phyloP scores from a whole-genome alignment of 306 rosid genomes.

The Quercus ilex region DNA sequence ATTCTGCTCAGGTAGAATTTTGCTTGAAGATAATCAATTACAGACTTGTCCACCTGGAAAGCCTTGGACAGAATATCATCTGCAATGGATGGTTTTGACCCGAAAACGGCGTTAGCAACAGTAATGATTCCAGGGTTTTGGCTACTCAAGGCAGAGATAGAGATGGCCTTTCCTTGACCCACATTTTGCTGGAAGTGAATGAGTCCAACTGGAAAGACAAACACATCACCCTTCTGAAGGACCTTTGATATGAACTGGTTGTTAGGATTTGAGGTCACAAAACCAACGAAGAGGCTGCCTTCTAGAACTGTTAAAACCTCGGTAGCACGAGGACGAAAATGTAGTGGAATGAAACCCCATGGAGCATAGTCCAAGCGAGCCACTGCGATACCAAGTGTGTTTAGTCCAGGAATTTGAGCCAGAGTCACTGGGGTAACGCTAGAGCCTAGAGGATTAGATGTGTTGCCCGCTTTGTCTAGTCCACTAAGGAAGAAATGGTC shows the following conservation, averaged over 20 bases:
- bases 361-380: constrained; percentile 21
- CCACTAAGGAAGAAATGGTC: constrained; percentile 18
- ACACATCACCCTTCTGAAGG: constrained; percentile 25
- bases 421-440: constrained; percentile 9
- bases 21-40: constrained; percentile 10
- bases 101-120: constrained; percentile 15
- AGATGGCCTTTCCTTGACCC: constrained; percentile 13
- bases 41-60: constrained; percentile 14
- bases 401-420: constrained; percentile 23
- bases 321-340: constrained; percentile 20
- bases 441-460: constrained; percentile 15
- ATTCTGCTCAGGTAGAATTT: not conserved
- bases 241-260: constrained; percentile 24
- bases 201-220: constrained; percentile 22
- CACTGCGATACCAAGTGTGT: constrained; percentile 20
- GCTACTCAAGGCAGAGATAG: constrained; percentile 20
- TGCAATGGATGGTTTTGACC: constrained; percentile 7
- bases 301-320: constrained; percentile 12
- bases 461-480: constrained; percentile 20
- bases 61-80: constrained; percentile 16
- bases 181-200: constrained; percentile 22
- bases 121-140: constrained; percentile 25
- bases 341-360: constrained; percentile 17
- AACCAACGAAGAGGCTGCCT: constrained; percentile 12
- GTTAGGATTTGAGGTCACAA: constrained; percentile 23